These are phyloP conservation scores for Zymoseptoria ardabiliae DNA, from an alignment of 2,329 filamentous ascomycete species.

Conservation along the genomic window DNA sequence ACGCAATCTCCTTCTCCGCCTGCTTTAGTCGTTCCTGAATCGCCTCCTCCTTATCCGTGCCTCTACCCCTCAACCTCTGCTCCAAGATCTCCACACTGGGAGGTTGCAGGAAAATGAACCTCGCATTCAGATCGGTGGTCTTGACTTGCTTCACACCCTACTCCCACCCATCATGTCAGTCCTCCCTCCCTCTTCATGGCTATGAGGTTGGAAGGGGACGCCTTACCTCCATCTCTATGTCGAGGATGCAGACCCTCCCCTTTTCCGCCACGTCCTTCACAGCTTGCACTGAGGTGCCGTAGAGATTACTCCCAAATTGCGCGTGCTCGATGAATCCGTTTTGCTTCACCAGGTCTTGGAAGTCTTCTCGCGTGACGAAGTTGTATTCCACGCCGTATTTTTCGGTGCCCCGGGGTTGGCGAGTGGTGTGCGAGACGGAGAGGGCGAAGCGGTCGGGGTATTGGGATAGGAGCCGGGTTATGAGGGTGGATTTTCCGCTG, in stretches of 20 bases:
- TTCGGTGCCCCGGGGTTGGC: slow-evolving; percentile 67
- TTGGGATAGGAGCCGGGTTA: slow-evolving; percentile 61
- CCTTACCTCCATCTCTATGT: slow-evolving; percentile 90
- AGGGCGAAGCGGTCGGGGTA: slow-evolving; percentile 61
- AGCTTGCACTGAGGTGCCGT: slow-evolving; percentile 75
- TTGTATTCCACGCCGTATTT: slow-evolving; percentile 72
- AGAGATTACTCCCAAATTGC: slow-evolving; percentile 75
- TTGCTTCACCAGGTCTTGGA: slow-evolving; percentile 59
- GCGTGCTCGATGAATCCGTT: slow-evolving; percentile 82
- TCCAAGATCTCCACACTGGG: slow-evolving; percentile 70
- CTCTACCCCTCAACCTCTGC: slow-evolving; percentile 62
- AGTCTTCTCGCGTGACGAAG: slow-evolving; percentile 61
- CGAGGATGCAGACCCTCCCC: slow-evolving; percentile 69
- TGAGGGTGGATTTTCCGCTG: slow-evolving; percentile 74
- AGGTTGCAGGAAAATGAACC: slow-evolving; percentile 79
- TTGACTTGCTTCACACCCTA: slow-evolving; percentile 90
- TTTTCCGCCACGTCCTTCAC: slow-evolving; percentile 67
- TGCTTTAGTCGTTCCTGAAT: slow-evolving; percentile 63
- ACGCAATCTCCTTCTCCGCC: slow-evolving; percentile 68
- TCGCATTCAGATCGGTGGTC: slow-evolving; percentile 62
- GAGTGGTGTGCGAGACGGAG: slow-evolving; percentile 64
- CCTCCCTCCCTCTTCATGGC: background rate
- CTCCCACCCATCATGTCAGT: background rate
- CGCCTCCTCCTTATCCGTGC: slow-evolving; percentile 69
- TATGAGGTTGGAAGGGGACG: background rate